Base-by-base conservation (phyloP, 257 asterid genomes). In the Plantago major region DNA sequence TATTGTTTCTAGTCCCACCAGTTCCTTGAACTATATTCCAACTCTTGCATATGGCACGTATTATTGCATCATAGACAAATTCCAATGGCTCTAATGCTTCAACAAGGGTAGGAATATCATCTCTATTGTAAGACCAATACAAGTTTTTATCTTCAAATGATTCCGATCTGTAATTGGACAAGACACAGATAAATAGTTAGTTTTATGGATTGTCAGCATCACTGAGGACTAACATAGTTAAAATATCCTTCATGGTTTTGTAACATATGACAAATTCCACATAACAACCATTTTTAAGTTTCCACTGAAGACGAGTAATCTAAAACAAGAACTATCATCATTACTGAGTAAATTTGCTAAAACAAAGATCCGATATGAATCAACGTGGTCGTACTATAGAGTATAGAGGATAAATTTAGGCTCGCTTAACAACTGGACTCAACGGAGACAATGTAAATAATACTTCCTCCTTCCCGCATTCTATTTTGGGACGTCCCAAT, bases 101-200 rank as follows among this genome's bases (percentile, higher is more conserved):
- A 70, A 93, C 50, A 51, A 93, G 80, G 53, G 62, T 40, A 45
- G 81, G 78, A 67, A 89, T 72, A 70, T 87, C 88, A 74, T 79
- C 74, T 75, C 73, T 80, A 69, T 70, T 69, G 76, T 89, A 93
- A 69, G 82, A 84, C 62, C 74, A 74, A 61, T 71, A 73, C 13
- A 77, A 74, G 71, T 75, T 73, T 58, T 73, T 77, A 11, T 47
- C 83, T 42, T 78, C 72, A 44, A 71, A 64, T 50, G 81, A 74
- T 76, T 85, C 93, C 59, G 79, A 76, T 77, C 97, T 93, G 97
- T 78, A 81, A 71, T 51, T 56, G 61, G 62, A 55, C 59, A 68
- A 46, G 53, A 50, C 49, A 53, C 42, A 59, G 28, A 57, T 76
- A 71, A 84, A 55, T 11, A 16, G 11, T 11, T 46, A 57, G 28